phyloP scores from a whole-genome alignment of 495 filamentous ascomycete species.

The Friedmanniomyces simplex region DNA sequence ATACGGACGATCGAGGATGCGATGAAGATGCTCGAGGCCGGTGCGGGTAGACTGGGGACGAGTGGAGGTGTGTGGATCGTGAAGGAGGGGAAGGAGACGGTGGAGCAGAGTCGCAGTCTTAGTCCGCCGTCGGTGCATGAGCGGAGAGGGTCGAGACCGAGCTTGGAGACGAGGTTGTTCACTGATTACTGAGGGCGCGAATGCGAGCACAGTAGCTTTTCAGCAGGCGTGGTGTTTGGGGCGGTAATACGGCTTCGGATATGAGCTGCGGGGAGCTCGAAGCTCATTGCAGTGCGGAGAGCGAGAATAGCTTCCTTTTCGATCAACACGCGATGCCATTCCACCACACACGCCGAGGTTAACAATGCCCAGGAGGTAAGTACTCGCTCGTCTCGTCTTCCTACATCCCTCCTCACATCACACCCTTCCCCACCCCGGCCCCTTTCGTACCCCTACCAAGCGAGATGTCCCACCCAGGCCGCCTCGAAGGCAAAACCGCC shows the following conservation, averaged over 20 bases:
- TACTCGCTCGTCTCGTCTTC: background rate
- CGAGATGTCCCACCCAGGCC: conserved; percentile 14
- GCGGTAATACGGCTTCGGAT: background rate
- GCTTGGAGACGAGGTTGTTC: conserved; percentile 27
- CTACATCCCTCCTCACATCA: background rate
- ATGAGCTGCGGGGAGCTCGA: background rate
- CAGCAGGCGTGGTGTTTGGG: background rate
- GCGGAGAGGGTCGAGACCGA: conserved; percentile 17
- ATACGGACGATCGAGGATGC: conserved; percentile 44
- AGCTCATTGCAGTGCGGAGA: background rate
- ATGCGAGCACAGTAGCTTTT: background rate
- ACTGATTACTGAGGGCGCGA: conserved; percentile 31
- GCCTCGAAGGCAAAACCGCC: conserved; percentile 19
- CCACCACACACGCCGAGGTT: background rate
- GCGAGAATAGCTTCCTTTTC: too few relatives aligned
- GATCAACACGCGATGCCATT: background rate
- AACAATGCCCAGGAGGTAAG: background rate
- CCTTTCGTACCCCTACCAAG: background rate
- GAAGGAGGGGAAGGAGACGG: conserved; percentile 33
- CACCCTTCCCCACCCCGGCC: background rate
- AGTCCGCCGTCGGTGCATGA: conserved; percentile 5
- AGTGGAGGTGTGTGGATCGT: conserved; percentile 50
- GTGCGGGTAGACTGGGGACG: conserved; percentile 54
- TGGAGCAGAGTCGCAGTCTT: conserved; percentile 9
- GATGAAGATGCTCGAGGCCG: conserved; percentile 50